These are phyloP conservation scores for Naganishia sp. DNA, from an alignment of 1,284 basidiomycete species.

Conservation along the genomic window DNA sequence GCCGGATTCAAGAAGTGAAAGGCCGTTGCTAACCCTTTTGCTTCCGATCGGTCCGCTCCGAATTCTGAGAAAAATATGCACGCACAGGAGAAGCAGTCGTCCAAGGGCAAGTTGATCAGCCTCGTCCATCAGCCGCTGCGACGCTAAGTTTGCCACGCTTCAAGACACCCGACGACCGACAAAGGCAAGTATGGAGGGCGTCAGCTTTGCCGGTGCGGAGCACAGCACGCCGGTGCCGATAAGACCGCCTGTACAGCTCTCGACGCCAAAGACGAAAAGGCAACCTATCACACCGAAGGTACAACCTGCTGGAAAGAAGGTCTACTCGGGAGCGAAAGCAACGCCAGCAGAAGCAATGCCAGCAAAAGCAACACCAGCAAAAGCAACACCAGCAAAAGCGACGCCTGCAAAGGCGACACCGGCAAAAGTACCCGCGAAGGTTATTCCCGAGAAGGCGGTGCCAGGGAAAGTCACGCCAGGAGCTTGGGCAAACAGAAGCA, in stretches of 20 bases:
- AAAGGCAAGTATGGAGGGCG: constrained; percentile 15
- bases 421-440: too few species aligned
- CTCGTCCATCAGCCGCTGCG: neutral
- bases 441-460: too few species aligned
- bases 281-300: neutral
- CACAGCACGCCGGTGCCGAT: constrained; percentile 12
- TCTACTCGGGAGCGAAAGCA: neutral
- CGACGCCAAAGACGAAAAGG: constrained; percentile 2
- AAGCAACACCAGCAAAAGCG: too few species aligned
- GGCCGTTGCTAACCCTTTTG: neutral
- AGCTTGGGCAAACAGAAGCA: neutral
- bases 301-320: neutral
- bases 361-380: neutral
- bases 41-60: constrained; percentile 18
- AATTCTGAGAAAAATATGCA: constrained; percentile 2
- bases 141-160: neutral
- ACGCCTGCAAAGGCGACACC: too few species aligned
- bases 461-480: too few species aligned
- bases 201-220: constrained; percentile 15
- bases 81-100: neutral
- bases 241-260: constrained; percentile 7
- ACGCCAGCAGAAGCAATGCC: too few species aligned
- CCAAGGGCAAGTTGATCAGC: neutral
- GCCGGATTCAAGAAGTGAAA: neutral
- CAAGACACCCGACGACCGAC: neutral